These are phyloP conservation scores for Skeletonema tropicum DNA, from an alignment of 108 stramenopile species.

Conservation along the genomic window DNA sequence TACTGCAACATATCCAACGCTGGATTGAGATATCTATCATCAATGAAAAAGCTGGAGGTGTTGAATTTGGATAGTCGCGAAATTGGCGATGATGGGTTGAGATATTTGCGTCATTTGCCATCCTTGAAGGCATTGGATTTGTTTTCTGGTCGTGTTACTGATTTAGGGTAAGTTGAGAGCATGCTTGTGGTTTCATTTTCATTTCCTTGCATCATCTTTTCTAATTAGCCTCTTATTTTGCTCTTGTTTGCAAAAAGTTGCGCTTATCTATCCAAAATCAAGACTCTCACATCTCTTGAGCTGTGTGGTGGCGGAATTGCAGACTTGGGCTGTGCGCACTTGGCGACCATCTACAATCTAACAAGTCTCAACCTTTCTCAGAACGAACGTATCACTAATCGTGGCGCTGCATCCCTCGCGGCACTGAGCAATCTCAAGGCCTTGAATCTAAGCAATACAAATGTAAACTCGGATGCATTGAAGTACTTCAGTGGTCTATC, in stretches of 20 bases:
- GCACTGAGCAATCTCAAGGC: conserved; percentile 76
- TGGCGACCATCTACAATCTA: conserved; percentile 73
- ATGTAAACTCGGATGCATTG: conserved; percentile 69
- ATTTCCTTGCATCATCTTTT: background rate
- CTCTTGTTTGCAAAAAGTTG: conserved; percentile 35
- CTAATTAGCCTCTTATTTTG: background rate
- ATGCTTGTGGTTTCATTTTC: background rate
- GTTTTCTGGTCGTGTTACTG: conserved; percentile 81
- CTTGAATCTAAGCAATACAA: conserved; percentile 81
- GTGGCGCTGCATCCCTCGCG: conserved; percentile 74
- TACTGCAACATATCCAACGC: conserved; percentile 78
- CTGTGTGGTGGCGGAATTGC: conserved; percentile 84
- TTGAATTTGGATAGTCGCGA: conserved; percentile 84
- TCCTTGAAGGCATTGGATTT: conserved; percentile 79
- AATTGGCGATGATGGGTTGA: conserved; percentile 77
- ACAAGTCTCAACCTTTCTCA: conserved; percentile 78
- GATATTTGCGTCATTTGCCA: conserved; percentile 53
- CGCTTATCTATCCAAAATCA: conserved; percentile 70
- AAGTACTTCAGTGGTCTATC: conserved; percentile 61
- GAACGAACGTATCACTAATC: conserved; percentile 83
- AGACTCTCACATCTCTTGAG: conserved; percentile 80
- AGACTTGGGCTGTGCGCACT: conserved; percentile 72
- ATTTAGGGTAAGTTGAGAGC: conserved; percentile 50
- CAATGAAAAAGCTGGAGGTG: conserved; percentile 60
- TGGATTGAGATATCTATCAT: conserved; percentile 66